Evolutionary conservation across 2,329 filamentous ascomycete species (phyloP).

Genomic region (Aspergillus sp.): DNA sequence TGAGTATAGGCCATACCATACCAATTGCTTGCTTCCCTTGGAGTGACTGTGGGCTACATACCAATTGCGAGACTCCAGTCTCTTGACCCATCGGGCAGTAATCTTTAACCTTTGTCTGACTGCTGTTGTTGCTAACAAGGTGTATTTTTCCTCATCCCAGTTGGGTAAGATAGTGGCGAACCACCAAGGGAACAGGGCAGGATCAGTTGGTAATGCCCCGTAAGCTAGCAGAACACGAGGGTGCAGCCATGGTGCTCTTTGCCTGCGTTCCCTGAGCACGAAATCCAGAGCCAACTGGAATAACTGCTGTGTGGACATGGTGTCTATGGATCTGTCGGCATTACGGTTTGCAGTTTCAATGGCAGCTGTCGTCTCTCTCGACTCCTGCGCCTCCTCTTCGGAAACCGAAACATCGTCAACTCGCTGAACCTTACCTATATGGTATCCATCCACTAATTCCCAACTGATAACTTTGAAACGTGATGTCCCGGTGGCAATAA

Average conservation of each 20-base stretch:
- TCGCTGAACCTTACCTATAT: constrained; percentile 71
- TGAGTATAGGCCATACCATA: constrained; percentile 11
- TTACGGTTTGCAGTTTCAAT: constrained; percentile 9
- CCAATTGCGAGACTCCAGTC: constrained; percentile 70
- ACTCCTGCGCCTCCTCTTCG: constrained; percentile 77
- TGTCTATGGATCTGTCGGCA: constrained; percentile 33
- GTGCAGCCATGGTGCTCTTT: constrained; percentile 73
- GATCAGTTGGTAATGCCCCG: constrained; percentile 73
- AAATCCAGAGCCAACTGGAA: constrained; percentile 67
- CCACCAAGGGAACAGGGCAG: constrained; percentile 84
- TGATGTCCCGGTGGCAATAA: constrained; percentile 74
- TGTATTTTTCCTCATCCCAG: constrained; percentile 75
- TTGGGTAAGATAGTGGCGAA: constrained; percentile 80
- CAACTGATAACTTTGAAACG: constrained; percentile 69
- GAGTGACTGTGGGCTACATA: constrained; percentile 48
- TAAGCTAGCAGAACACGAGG: constrained; percentile 71
- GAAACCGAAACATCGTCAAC: constrained; percentile 79
- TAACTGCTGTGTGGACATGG: constrained; percentile 69
- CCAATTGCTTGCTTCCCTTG: not conserved
- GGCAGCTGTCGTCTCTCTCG: constrained; percentile 57
- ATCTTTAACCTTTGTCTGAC: constrained; percentile 82
- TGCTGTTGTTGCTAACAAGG: constrained; percentile 69
- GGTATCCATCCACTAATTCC: constrained; percentile 72
- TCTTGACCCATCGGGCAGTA: constrained; percentile 73
- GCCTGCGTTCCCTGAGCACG: constrained; percentile 65